A percentile compares a stretch with the other conserved stretches of the same genome.
phyloP scores from a whole-genome alignment of 768 basidiomycete genomes.

The Lentinula raphanica region DNA sequence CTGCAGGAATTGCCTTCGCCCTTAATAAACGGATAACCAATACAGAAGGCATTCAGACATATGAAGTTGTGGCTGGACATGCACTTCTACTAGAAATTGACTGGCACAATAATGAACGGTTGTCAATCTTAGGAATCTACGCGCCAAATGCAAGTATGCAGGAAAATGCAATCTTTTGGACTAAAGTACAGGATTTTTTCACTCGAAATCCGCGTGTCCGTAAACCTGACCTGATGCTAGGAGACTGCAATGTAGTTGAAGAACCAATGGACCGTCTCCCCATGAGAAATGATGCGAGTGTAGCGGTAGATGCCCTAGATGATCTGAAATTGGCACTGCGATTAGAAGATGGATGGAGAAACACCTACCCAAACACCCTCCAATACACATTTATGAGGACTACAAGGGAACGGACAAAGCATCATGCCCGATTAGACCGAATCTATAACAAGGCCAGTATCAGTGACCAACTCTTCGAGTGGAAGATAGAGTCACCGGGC shows the following conservation, averaged over 20 bases:
- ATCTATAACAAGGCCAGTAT: slow-evolving; percentile 23
- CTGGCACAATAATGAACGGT: slow-evolving; percentile 15
- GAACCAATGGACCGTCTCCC: slow-evolving; percentile 34
- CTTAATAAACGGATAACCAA: slow-evolving; percentile 25
- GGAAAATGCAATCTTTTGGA: slow-evolving; percentile 28
- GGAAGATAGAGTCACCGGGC: slow-evolving; percentile 19
- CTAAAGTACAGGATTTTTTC: slow-evolving; percentile 10
- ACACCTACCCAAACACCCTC: slow-evolving; percentile 13
- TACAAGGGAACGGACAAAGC: not conserved
- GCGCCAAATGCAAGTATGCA: slow-evolving; percentile 24
- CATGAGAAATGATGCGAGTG: not conserved
- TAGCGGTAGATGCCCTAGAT: not conserved
- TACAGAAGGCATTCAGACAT: slow-evolving; percentile 7
- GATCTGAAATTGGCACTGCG: slow-evolving; percentile 15
- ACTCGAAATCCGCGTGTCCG: slow-evolving; percentile 4
- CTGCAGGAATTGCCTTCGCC: slow-evolving; percentile 18
- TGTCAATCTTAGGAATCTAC: slow-evolving; percentile 28
- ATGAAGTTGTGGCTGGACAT: slow-evolving; percentile 21
- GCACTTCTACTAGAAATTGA: slow-evolving; percentile 15
- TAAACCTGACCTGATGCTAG: slow-evolving; percentile 29
- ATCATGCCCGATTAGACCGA: slow-evolving; percentile 29
- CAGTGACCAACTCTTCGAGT: slow-evolving; percentile 13
- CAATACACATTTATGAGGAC: slow-evolving; percentile 24
- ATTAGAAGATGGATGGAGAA: slow-evolving; percentile 29
- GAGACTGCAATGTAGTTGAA: slow-evolving; percentile 40